Base-by-base conservation (phyloP, 1,284 basidiomycete species). In the Moesziomyces aphidis region DNA sequence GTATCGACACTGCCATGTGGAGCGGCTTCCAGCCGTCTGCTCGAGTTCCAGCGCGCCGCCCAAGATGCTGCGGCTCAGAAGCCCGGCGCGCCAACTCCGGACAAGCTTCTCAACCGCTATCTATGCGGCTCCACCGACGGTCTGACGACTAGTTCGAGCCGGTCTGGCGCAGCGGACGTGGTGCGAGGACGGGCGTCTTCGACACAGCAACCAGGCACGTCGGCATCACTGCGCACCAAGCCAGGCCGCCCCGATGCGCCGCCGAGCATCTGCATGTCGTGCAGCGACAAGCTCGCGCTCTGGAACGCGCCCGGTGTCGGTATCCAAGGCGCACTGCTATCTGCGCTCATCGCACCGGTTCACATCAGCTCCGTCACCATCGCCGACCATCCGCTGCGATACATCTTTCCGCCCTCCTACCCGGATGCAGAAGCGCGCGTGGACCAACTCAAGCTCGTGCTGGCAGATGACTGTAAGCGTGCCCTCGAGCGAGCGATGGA, bases 1-100 rank as follows among this genome's bases (percentile, higher is more conserved):
- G 88, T 95, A 58, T 97, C 94, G 1, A 92, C 93, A 3, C 87
- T 94, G n/a, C 95, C 95, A 28, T 93, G 95, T 24, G 73, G 73
- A 9, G 60, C 67, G 21, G 73, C 73, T 7, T 61, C 56, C 2
- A 65, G 44, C 46, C 57, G 45, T 52, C 48, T 71, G 52, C 49
- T 75, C 43, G 73, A 71, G 42, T 68, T 61, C 28, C 68, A 71
- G 36, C 52, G 66, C n/a, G 55, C 64, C 2, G 61, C 60, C 9
- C 73, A 75, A 53, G 73, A 75, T 45, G 31, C 45, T 9, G 49
- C 60, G 4, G 53, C 50, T 1, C 55, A 45, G 1, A 46, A 19
- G n/a, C 4, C 17, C 5, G 55, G 31, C 26, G 52, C 50, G 1
- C 11, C 48, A 19, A 56, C 60, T 0, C 56, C 56, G 15, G 15